Percentiles rank a stretch among this genome's conserved stretches.
Conservation (phyloP, 306 rosid genomes). For the Comarum palustre region DNA sequence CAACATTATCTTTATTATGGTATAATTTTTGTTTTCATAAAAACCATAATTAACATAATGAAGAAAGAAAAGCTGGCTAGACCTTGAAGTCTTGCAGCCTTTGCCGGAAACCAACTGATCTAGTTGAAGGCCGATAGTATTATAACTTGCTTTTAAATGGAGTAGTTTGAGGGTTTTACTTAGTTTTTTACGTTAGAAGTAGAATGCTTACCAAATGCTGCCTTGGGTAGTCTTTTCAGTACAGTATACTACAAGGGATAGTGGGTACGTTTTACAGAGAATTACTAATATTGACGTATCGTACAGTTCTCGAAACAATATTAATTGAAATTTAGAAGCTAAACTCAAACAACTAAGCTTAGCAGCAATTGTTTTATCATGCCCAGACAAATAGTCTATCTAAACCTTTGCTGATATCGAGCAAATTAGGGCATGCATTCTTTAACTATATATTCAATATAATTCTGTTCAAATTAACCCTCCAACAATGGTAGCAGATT, state of each 20-base stretch:
- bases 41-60: no score
- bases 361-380: neutral
- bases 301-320: neutral
- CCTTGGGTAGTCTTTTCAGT: neutral
- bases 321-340: neutral
- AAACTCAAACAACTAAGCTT: slow-evolving; percentile 1
- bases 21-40: no score
- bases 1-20: no score
- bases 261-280: neutral
- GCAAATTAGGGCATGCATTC: slow-evolving; percentile 5
- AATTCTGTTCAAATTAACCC: neutral
- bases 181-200: neutral
- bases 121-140: neutral
- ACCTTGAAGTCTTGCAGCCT: neutral
- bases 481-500: slow-evolving; percentile 15
- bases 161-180: neutral
- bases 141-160: neutral
- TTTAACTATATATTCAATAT: neutral
- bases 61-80: no score
- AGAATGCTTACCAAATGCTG: slow-evolving; percentile 6
- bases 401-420: slow-evolving; percentile 7
- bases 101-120: neutral
- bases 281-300: neutral
- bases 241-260: neutral
- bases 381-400: slow-evolving; percentile 8